Percentiles rank a stretch among this genome's conserved stretches.
These are phyloP conservation scores for Mycena sp. DNA, from an alignment of 1,284 basidiomycete species.

Conservation along the genomic window DNA sequence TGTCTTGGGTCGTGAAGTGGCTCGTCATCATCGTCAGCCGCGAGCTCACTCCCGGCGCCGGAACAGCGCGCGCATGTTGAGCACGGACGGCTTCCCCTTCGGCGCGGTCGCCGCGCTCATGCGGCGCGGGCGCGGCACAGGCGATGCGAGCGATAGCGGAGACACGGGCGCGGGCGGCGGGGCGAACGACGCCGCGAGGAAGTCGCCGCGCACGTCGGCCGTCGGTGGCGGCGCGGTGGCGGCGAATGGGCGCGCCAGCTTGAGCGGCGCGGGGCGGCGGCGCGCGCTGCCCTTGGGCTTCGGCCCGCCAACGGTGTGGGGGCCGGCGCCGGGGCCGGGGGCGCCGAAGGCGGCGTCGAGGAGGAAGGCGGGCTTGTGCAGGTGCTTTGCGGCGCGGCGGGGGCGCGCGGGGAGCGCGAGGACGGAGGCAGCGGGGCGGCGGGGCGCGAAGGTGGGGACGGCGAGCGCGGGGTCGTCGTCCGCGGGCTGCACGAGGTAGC, in stretches of 20 bases:
- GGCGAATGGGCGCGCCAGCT: conserved; percentile 42
- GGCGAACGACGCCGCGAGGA: conserved; percentile 26
- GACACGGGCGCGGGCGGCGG: conserved; percentile 10
- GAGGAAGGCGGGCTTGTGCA: conserved; percentile 51
- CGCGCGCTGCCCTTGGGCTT: conserved; percentile 44
- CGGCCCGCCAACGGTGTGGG: not conserved
- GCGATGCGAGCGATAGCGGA: conserved; percentile 4
- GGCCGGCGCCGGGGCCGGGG: conserved; percentile 27
- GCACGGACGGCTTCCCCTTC: conserved; percentile 16
- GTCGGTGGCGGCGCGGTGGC: conserved; percentile 13
- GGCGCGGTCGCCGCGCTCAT: conserved; percentile 1
- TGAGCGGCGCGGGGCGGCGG: conserved; percentile 56
- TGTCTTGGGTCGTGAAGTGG: not conserved
- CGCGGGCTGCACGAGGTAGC: too few relatives aligned
- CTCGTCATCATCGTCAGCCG: not conserved
- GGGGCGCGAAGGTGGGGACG: conserved; percentile 22
- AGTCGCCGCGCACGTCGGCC: conserved; percentile 17
- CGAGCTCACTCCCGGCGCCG: conserved; percentile 22
- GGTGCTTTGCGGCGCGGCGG: conserved; percentile 49
- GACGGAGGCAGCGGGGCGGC: conserved; percentile 45
- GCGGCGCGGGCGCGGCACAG: not conserved
- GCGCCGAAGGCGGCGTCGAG: conserved; percentile 46
- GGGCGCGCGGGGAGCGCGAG: conserved; percentile 50
- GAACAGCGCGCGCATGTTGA: conserved; percentile 21
- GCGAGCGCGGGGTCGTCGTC: conserved; percentile 46